Conservation (phyloP, 495 filamentous ascomycete genomes). For the Gamarada debralockiae region DNA sequence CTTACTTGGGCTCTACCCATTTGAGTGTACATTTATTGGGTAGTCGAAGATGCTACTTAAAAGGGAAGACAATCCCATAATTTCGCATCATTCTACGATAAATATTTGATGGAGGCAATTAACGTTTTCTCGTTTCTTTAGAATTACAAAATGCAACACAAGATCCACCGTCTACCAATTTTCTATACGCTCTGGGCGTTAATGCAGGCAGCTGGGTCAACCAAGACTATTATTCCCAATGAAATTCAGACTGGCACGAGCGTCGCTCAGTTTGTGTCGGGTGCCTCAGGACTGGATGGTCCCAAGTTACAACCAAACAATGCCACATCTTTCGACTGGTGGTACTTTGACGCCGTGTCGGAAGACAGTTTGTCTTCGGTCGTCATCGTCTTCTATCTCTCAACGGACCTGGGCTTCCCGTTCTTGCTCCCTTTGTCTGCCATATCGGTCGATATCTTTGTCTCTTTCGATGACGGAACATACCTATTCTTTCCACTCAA, state of each 20-base stretch:
- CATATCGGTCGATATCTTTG: neutral
- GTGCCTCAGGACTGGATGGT: slow-evolving; percentile 22
- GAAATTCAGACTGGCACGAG: neutral
- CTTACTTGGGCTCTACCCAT: too few relatives aligned
- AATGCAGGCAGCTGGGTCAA: neutral
- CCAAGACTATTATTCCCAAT: neutral
- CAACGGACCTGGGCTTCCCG: neutral
- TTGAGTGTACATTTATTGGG: too few relatives aligned
- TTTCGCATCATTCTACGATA: too few relatives aligned
- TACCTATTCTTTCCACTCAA: neutral
- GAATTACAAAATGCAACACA: too few relatives aligned
- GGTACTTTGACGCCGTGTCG: slow-evolving; percentile 9
- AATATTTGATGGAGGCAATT: too few relatives aligned
- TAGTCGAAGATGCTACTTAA: too few relatives aligned
- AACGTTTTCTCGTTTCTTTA: too few relatives aligned
- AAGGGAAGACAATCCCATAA: too few relatives aligned
- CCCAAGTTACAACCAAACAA: slow-evolving; percentile 24
- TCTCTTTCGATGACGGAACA: neutral
- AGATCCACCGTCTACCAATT: too few relatives aligned
- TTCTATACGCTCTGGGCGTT: neutral
- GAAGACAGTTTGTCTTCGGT: neutral
- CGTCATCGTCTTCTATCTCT: neutral
- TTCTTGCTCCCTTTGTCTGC: neutral
- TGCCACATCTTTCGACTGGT: neutral
- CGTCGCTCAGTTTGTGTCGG: neutral